Conservation (phyloP, 345 rosid genomes). For the Cardamine occulta region DNA sequence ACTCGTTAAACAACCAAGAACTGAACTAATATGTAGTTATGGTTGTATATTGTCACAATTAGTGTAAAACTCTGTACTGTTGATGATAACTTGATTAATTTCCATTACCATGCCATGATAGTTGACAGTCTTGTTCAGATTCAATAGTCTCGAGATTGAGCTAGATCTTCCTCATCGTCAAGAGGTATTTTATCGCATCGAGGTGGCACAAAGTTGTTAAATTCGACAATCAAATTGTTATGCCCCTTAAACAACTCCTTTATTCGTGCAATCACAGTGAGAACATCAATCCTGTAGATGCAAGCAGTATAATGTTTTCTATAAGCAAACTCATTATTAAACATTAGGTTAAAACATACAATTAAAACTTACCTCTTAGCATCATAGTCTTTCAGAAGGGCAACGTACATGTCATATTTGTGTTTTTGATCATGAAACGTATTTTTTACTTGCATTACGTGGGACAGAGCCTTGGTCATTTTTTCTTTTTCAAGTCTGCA, state of each 20-base stretch:
- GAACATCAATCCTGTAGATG: conserved; percentile 69
- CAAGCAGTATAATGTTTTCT: conserved; percentile 18
- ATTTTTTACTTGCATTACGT: conserved; percentile 78
- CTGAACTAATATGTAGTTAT: no score
- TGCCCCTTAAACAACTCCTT: conserved; percentile 89
- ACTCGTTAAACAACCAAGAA: no score
- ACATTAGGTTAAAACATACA: neutral
- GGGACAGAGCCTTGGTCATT: conserved; percentile 68
- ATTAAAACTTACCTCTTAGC: conserved; percentile 61
- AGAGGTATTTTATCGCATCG: conserved; percentile 72
- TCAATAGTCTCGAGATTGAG: conserved; percentile 40
- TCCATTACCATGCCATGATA: neutral
- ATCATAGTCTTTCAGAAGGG: conserved; percentile 86
- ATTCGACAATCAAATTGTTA: conserved; percentile 72
- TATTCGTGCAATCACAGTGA: conserved; percentile 80
- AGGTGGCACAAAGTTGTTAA: conserved; percentile 83
- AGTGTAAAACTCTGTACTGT: neutral
- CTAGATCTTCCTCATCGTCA: conserved; percentile 55
- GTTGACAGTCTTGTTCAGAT: neutral
- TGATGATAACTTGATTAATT: neutral
- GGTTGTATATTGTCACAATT: neutral
- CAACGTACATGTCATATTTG: conserved; percentile 71
- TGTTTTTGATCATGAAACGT: conserved; percentile 86
- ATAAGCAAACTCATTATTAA: neutral
- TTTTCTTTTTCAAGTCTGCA: conserved; percentile 49